Conservation (phyloP, 2,329 filamentous ascomycete genomes). For the Verticillium isaacii region DNA sequence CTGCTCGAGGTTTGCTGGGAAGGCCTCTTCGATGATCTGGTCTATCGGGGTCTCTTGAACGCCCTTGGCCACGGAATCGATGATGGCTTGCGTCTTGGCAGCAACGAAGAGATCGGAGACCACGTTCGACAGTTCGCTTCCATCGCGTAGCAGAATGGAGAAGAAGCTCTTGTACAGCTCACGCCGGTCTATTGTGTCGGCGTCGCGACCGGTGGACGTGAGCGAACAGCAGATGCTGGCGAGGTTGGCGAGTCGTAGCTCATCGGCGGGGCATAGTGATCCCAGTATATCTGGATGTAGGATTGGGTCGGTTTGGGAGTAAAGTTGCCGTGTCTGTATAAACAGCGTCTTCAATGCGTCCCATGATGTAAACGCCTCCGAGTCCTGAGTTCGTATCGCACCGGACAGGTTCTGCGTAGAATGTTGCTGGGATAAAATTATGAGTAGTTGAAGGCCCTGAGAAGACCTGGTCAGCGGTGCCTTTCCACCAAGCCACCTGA, state of each 20-base stretch:
- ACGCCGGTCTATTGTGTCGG: constrained; percentile 12
- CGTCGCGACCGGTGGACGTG: background rate
- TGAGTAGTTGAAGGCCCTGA: constrained; percentile 33
- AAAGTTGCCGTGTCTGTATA: constrained; percentile 26
- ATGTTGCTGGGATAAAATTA: constrained; percentile 28
- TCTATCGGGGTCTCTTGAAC: constrained; percentile 43
- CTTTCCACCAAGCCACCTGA: background rate
- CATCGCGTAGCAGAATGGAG: constrained; percentile 34
- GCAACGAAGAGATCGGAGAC: constrained; percentile 38
- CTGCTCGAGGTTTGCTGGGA: constrained; percentile 52
- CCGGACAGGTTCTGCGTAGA: constrained; percentile 29
- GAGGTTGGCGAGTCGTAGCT: constrained; percentile 43
- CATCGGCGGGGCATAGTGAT: constrained; percentile 25
- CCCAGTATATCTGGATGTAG: constrained; percentile 29
- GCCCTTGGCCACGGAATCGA: constrained; percentile 43
- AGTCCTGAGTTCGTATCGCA: constrained; percentile 24
- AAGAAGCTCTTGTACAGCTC: constrained; percentile 33
- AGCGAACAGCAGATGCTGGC: constrained; percentile 33
- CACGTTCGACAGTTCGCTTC: constrained; percentile 32
- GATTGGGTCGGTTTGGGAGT: constrained; percentile 22
- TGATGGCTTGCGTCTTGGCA: constrained; percentile 46
- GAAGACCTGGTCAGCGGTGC: background rate
- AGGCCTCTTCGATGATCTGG: constrained; percentile 49
- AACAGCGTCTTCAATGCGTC: constrained; percentile 25
- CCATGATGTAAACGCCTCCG: constrained; percentile 27